Evolutionary conservation across 176 grass and related monocot genomes (phyloP).

Genomic region (Luzula sylvatica): DNA sequence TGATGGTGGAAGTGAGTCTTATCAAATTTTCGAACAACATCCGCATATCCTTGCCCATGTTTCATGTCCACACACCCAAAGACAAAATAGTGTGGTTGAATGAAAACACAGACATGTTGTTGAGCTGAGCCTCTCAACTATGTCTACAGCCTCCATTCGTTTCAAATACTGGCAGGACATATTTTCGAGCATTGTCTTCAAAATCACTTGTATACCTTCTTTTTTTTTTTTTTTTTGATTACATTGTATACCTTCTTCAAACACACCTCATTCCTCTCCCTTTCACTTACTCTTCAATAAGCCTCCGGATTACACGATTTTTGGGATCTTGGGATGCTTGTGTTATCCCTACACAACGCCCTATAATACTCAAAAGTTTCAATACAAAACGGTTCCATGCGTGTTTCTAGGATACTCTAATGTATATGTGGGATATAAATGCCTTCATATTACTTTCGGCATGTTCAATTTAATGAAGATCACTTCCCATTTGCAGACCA

Average conservation of each 20-base stretch:
- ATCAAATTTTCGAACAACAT: background rate
- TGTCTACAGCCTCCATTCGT: background rate
- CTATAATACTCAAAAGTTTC: background rate
- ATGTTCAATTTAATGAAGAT: background rate
- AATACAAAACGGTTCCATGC: background rate
- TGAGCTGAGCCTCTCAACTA: background rate
- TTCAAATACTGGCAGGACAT: background rate
- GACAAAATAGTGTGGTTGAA: background rate
- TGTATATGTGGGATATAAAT: background rate
- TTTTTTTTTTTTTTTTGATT: too few species aligned
- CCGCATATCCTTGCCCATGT: background rate
- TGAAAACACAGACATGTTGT: background rate
- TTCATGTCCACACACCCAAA: background rate
- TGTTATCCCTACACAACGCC: background rate
- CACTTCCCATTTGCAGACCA: background rate
- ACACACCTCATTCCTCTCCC: background rate
- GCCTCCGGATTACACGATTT: background rate
- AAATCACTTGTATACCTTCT: too few species aligned
- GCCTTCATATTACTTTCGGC: background rate
- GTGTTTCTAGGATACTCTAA: background rate
- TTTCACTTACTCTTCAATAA: background rate
- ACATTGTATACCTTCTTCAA: background rate
- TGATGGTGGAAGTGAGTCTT: background rate
- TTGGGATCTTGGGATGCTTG: background rate
- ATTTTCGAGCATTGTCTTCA: background rate